Evolutionary conservation across 306 rosid genomes (phyloP), one percentile per base, ranked within the genome.

Genomic region (Oemleria cerasiformis): DNA sequence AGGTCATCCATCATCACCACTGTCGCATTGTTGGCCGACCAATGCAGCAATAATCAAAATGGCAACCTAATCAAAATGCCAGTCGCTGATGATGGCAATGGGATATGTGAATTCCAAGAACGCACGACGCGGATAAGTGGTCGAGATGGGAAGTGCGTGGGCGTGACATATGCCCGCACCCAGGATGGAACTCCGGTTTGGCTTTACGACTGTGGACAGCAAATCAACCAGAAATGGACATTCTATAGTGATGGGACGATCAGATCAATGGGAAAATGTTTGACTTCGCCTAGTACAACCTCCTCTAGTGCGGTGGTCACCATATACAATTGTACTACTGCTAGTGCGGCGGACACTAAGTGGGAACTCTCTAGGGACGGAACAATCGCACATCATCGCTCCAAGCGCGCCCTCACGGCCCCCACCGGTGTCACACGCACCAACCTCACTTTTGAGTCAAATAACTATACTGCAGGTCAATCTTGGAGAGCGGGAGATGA

Each of bases 401-500:
- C 36, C 1, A 20, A 21, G 4, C 64, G 39, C 44, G 73, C 39
- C 0, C 25, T 69, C 60, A 69, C 73, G 0, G 48, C 73, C 9
- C 34, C 53, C 6, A 34, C 5, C 17, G 1, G 8, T 6, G 3
- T 7, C 3, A 8, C 0, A 15, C 8, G 39, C 17, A 19, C 16
- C 8, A 54, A 5, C 10, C 58, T 54, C 2, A 12, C 40, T 16
- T 1, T 38, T 19, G 40, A 39, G 8, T 3, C 48, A 0, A 54
- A 69, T 23, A 13, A 0, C 43, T 5, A 11, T 21, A 1, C 4
- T 3, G 12, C 39, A 0, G 20, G 3, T 4, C 73, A 69, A 69
- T 50, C 16, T 23, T 69, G 63, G 63, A 69, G 50, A 69, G 63
- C 15, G 20, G 73, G 15, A 41, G 19, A 14, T 41, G 42, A 10